Conservation (phyloP, 495 filamentous ascomycete genomes). For the Penicillium psychrofluorescens region DNA sequence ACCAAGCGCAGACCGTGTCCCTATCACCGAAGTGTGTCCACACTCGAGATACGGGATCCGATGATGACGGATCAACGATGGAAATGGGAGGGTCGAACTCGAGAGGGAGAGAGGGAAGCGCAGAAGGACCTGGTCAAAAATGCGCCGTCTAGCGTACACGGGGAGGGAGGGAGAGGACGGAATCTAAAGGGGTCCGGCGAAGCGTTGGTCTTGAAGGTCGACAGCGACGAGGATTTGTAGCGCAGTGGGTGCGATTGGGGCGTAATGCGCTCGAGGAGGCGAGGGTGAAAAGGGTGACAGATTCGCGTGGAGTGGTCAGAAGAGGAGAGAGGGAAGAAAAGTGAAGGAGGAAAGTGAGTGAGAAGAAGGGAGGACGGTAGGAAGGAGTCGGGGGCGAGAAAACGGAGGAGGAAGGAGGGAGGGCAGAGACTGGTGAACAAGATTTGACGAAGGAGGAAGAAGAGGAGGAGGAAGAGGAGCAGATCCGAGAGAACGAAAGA, state of each 20-base stretch:
- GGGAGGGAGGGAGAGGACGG: slow-evolving; percentile 7
- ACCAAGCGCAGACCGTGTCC: too few species aligned
- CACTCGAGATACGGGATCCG: too few species aligned
- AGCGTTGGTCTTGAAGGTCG: slow-evolving; percentile 14
- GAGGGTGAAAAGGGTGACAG: slow-evolving; percentile 21
- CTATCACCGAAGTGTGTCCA: too few species aligned
- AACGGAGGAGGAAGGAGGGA: slow-evolving; percentile 20
- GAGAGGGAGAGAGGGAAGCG: not conserved
- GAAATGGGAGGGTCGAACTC: not conserved
- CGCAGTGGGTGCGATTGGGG: too few species aligned
- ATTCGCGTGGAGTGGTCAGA: slow-evolving; percentile 23
- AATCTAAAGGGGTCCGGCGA: slow-evolving; percentile 16
- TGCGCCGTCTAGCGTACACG: slow-evolving; percentile 11
- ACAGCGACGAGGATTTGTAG: too few species aligned
- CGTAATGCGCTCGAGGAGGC: not conserved
- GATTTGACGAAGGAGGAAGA: slow-evolving; percentile 11
- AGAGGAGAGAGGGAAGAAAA: slow-evolving; percentile 19
- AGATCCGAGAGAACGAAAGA: slow-evolving; percentile 12
- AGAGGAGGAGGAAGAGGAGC: slow-evolving; percentile 12
- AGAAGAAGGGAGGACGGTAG: slow-evolving; percentile 18
- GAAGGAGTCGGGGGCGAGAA: slow-evolving; percentile 22
- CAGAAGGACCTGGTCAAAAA: slow-evolving; percentile 12
- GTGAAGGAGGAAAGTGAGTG: slow-evolving; percentile 9
- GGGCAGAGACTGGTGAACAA: slow-evolving; percentile 21
- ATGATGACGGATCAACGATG: too few species aligned